Conservation (phyloP, 768 basidiomycete genomes). For the Melanogaster broomeanus region DNA sequence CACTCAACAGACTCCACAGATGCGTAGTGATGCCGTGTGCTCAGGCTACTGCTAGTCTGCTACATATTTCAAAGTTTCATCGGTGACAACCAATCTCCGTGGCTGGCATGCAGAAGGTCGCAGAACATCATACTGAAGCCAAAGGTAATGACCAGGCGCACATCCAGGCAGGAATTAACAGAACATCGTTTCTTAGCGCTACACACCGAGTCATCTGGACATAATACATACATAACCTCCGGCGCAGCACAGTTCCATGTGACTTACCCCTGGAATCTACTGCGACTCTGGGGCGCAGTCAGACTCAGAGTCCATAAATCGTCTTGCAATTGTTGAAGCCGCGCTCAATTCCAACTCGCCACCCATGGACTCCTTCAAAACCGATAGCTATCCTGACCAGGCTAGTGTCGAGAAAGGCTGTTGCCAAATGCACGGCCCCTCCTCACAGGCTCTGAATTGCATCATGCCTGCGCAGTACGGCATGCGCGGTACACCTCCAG, state of each 20-base stretch:
- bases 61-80: too few relatives aligned
- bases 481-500: background rate
- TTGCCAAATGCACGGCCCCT: conserved; percentile 3
- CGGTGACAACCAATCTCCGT: too few relatives aligned
- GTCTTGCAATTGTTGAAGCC: background rate
- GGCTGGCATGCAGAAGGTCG: too few relatives aligned
- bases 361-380: conserved; percentile 17
- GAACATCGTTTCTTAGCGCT: too few relatives aligned
- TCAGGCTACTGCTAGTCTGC: too few relatives aligned
- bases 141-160: too few relatives aligned
- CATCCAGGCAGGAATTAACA: too few relatives aligned
- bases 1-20: too few relatives aligned
- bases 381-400: conserved; percentile 2
- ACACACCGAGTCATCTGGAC: too few relatives aligned
- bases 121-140: too few relatives aligned
- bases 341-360: background rate
- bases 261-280: background rate
- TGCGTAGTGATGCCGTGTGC: too few relatives aligned
- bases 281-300: background rate
- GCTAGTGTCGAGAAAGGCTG: conserved; percentile 21
- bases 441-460: background rate
- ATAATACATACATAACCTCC: background rate
- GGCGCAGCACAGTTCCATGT: background rate
- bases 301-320: background rate
- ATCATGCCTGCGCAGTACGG: background rate